phyloP scores from a whole-genome alignment of 2,329 filamentous ascomycete genomes.

The Verticillium klebahnii region DNA sequence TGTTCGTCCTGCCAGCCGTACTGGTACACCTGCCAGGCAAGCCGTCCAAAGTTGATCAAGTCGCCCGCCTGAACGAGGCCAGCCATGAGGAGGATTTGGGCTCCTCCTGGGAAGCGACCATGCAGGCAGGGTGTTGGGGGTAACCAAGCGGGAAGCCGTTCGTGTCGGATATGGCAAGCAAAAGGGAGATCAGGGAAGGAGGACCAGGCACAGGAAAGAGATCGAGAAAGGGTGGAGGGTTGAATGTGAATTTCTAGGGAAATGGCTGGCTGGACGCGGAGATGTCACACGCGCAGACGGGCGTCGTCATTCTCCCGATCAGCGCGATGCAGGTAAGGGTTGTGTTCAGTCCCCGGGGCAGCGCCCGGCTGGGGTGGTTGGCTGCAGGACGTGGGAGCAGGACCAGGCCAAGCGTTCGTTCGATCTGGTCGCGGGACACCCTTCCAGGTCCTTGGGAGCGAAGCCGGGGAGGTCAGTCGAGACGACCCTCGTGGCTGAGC shows the following conservation, averaged over 20 bases:
- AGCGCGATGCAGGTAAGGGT: not conserved
- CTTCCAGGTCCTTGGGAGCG: not conserved
- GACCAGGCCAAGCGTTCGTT: not conserved
- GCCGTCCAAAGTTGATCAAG: conserved; percentile 22
- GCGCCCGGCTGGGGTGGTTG: not conserved
- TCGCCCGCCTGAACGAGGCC: conserved; percentile 22
- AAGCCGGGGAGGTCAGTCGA: not conserved
- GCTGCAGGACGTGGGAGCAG: not conserved
- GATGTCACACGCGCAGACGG: not conserved
- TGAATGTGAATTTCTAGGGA: not conserved
- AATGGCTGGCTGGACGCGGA: not conserved
- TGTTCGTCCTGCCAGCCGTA: conserved; percentile 25
- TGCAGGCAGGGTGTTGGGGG: not conserved
- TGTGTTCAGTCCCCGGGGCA: not conserved
- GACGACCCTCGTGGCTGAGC: not conserved
- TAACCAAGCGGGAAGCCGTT: not conserved
- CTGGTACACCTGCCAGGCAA: conserved; percentile 27
- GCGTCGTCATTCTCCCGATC: not conserved
- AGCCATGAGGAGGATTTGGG: conserved; percentile 5
- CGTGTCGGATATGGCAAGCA: not conserved
- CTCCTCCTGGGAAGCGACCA: not conserved
- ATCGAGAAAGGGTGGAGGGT: not conserved
- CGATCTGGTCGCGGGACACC: not conserved
- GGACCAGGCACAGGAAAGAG: not conserved
- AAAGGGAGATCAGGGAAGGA: not conserved